Evolutionary conservation across 2,329 filamentous ascomycete genomes (phyloP), one percentile per base, ranked within the genome.

Genomic region (Cryoendolithus antarcticus): DNA sequence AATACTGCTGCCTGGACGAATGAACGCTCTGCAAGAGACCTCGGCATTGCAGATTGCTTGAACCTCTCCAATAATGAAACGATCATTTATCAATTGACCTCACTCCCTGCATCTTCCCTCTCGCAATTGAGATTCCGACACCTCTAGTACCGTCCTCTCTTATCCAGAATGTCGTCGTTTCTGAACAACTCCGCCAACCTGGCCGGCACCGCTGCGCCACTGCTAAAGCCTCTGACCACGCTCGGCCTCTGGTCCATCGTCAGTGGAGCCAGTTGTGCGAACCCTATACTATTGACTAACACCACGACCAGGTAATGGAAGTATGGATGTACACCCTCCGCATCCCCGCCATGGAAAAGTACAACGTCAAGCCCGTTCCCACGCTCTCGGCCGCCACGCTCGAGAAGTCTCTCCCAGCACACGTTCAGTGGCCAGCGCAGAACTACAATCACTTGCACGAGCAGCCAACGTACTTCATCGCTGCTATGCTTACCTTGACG

Each of bases 391-490:
- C 29, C 6, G 32, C 38, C 9, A 32, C 43, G n/a, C 24, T 47
- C 29, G 42, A 48, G 15, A 30, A 30, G 8, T 35, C 42, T 27
- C 27, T 44, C 6, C 41, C 41, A 24, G 34, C 37, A 6, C 34
- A 44, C 11, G 21, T 37, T 11, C 34, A 41, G 29, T 44, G 41
- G 40, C 28, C 39, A 11, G 40, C 43, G n/a, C 43, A 43, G 39
- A 67, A 67, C 46, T 67, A 55, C 51, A 63, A 64, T 47, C 57
- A 67, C 41, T 50, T 67, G 35, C 50, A 60, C 40, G 62, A 67
- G 51, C 63, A 66, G 46, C 64, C 64, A 10, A 64, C 61, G 2
- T 58, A 61, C 32, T 68, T 68, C 53, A 67, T 66, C 50, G 63
- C 62, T 11, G 43, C 55, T 2, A 44, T 48, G 2, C 49, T 67